A percentile compares a stretch with the other conserved stretches of the same genome.
phyloP scores from a whole-genome alignment of 2,329 filamentous ascomycete genomes.

The Apiospora kogelbergensis region DNA sequence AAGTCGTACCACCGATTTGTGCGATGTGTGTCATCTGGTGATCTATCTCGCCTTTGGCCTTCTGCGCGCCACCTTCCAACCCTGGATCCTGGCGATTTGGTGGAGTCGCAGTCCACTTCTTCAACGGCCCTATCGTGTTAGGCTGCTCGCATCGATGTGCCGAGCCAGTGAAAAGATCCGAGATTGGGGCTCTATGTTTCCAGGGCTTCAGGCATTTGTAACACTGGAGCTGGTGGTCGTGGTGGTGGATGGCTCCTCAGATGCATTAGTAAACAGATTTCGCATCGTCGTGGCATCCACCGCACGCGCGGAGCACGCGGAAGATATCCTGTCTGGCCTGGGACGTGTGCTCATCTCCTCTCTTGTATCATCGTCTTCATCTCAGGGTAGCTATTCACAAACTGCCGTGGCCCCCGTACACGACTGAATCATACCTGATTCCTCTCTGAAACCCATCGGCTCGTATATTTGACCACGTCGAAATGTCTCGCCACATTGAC shows the following conservation, averaged over 20 bases:
- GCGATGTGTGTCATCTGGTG: neutral
- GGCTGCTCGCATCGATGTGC: neutral
- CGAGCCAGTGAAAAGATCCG: neutral
- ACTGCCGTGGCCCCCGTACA: neutral
- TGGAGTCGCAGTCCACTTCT: neutral
- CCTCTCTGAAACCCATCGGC: neutral
- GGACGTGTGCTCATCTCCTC: neutral
- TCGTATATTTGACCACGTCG: no score
- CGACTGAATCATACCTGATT: neutral
- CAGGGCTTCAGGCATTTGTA: no score
- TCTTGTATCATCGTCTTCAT: neutral
- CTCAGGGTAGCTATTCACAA: no score
- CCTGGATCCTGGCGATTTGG: neutral
- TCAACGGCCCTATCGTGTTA: neutral
- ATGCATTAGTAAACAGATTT: neutral
- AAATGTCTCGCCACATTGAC: slow-evolving; percentile 37
- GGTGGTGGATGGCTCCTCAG: neutral
- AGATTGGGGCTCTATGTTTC: neutral
- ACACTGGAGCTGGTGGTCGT: neutral
- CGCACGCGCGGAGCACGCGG: neutral
- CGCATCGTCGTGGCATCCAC: neutral
- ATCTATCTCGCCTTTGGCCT: neutral
- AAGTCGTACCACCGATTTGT: neutral
- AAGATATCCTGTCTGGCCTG: neutral
- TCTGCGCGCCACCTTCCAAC: no score